Evolutionary conservation across 768 basidiomycete genomes (phyloP).

Genomic region (Favolaschia claudopus): DNA sequence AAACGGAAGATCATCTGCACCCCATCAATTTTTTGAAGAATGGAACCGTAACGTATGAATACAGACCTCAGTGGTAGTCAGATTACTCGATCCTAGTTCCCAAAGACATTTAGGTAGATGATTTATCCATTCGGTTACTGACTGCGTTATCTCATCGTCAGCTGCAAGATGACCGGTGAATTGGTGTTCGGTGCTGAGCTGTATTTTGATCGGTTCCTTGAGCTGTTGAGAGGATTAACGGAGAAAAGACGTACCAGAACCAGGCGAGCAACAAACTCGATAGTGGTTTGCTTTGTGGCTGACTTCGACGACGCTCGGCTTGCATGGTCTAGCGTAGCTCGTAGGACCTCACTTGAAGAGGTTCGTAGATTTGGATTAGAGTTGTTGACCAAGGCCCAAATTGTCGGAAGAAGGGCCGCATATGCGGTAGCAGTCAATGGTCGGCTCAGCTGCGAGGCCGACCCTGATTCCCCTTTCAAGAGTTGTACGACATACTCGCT

Average conservation of each 20-base stretch:
- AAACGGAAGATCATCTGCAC: constrained; percentile 64
- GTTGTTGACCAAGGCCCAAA: constrained; percentile 77
- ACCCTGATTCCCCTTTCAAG: constrained; percentile 58
- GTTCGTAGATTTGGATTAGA: constrained; percentile 33
- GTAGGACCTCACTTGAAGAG: constrained; percentile 48
- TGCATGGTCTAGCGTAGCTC: constrained; percentile 73
- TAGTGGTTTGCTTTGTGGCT: constrained; percentile 67
- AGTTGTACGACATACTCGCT: constrained; percentile 67
- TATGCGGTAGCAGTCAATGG: constrained; percentile 67
- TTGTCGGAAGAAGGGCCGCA: constrained; percentile 72
- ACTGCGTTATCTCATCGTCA: constrained; percentile 34
- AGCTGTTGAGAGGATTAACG: background rate
- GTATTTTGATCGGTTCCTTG: constrained; percentile 8
- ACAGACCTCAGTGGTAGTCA: constrained; percentile 66
- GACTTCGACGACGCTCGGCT: constrained; percentile 64
- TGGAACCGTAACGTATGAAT: background rate
- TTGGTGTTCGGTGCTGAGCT: constrained; percentile 68
- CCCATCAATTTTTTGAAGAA: background rate
- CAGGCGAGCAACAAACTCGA: constrained; percentile 79
- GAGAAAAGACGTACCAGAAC: constrained; percentile 60
- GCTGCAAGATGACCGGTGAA: constrained; percentile 59
- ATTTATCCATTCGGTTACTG: constrained; percentile 66
- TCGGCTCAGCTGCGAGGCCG: constrained; percentile 53
- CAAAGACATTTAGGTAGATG: constrained; percentile 85
- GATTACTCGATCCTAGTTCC: constrained; percentile 75